Percentiles rank a stretch among this genome's conserved stretches.
These are phyloP conservation scores for Boletales sp. DNA, from an alignment of 768 basidiomycete genomes.

Conservation along the genomic window DNA sequence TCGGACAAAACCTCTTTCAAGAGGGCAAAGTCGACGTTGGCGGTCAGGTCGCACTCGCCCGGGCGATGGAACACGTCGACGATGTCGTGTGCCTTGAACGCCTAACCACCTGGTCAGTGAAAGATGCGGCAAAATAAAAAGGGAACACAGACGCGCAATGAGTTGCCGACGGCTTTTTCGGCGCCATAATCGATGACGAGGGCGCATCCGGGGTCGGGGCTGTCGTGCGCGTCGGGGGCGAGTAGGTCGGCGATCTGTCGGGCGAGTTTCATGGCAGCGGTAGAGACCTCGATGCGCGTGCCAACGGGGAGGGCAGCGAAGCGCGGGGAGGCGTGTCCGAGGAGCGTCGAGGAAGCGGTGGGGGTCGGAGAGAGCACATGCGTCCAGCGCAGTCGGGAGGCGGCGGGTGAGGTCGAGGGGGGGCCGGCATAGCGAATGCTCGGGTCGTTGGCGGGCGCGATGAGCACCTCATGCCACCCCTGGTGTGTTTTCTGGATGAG, in stretches of 20 bases:
- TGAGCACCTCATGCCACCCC: slow-evolving; percentile 85
- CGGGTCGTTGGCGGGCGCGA: slow-evolving; percentile 48
- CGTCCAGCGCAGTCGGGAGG: slow-evolving; percentile 42
- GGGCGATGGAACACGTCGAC: slow-evolving; percentile 82
- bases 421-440: slow-evolving; percentile 25
- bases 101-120: slow-evolving; percentile 44
- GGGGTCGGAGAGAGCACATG: slow-evolving; percentile 64
- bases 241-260: slow-evolving; percentile 64
- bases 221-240: neutral
- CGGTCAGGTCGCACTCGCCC: slow-evolving; percentile 87
- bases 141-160: slow-evolving; percentile 66
- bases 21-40: slow-evolving; percentile 95
- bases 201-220: slow-evolving; percentile 48
- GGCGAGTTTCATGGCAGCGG: slow-evolving; percentile 63
- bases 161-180: slow-evolving; percentile 61
- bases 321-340: slow-evolving; percentile 63
- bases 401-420: slow-evolving; percentile 9
- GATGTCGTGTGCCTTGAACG: slow-evolving; percentile 83
- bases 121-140: neutral
- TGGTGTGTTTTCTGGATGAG: slow-evolving; percentile 75
- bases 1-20: slow-evolving; percentile 72
- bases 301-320: slow-evolving; percentile 69
- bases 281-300: slow-evolving; percentile 77
- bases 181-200: slow-evolving; percentile 90
- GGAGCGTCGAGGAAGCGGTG: slow-evolving; percentile 49